Evolutionary conservation across 352 stramenopile genomes (phyloP).

Genomic region (Pythium aquatile): DNA sequence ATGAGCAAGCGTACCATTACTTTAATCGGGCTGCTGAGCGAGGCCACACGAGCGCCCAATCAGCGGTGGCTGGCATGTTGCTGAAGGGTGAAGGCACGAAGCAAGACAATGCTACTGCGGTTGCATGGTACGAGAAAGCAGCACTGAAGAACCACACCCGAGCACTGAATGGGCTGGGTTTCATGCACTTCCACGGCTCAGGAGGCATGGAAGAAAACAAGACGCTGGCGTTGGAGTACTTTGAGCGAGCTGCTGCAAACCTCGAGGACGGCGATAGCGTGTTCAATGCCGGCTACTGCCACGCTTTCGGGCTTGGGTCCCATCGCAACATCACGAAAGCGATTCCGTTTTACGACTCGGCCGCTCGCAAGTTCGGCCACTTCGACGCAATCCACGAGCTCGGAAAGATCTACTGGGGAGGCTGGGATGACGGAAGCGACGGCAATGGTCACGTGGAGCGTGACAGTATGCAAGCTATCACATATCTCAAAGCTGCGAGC

Average conservation of each 20-base stretch:
- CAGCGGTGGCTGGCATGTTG: slow-evolving; percentile 81
- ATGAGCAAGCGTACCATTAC: slow-evolving; percentile 67
- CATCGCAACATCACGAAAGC: slow-evolving; percentile 49
- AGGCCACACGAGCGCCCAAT: slow-evolving; percentile 56
- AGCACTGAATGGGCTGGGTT: slow-evolving; percentile 88
- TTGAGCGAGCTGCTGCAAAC: slow-evolving; percentile 77
- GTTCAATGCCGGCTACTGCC: slow-evolving; percentile 88
- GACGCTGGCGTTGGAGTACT: slow-evolving; percentile 72
- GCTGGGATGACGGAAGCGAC: slow-evolving; percentile 6
- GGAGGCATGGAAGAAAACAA: slow-evolving; percentile 72
- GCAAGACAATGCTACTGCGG: slow-evolving; percentile 70
- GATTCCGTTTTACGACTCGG: slow-evolving; percentile 58
- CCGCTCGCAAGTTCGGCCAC: slow-evolving; percentile 74
- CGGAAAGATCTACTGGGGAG: slow-evolving; percentile 52
- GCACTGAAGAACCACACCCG: slow-evolving; percentile 65
- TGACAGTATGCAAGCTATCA: slow-evolving; percentile 29
- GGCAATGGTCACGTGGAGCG: slow-evolving; percentile 2
- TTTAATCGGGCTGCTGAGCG: slow-evolving; percentile 64
- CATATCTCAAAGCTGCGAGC: slow-evolving; percentile 60
- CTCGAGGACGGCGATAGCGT: slow-evolving; percentile 85
- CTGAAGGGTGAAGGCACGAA: slow-evolving; percentile 80
- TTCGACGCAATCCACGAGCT: slow-evolving; percentile 84
- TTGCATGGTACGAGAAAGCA: slow-evolving; percentile 78
- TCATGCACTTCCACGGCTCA: slow-evolving; percentile 85
- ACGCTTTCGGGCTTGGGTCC: slow-evolving; percentile 64